Evolutionary conservation across 768 basidiomycete genomes (phyloP), one percentile per base, ranked within the genome.

Genomic region (Trametes maxima): DNA sequence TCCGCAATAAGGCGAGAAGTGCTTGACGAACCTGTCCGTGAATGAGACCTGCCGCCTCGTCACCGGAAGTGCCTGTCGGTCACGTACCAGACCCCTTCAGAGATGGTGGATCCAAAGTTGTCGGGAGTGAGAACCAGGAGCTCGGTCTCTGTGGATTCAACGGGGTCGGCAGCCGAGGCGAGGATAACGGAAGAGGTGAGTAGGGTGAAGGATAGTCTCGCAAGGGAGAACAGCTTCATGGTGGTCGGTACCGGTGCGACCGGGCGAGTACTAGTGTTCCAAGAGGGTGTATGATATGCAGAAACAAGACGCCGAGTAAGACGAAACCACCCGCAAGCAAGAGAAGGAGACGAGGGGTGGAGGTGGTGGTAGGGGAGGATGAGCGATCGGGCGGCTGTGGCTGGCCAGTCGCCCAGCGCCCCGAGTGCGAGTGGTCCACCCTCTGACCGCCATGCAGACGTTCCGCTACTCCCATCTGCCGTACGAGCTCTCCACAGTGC

Each of bases 1-100:
- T 4, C 73, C 70, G 67, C 95, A 97, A 69, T 87, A 88, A 0
- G 95, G 95, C 0, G 92, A 94, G 71, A 85, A 97, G 73, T 91
- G 89, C 67, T 96, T 94, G 50, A 96, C 78, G 60, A 95, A 86
- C 86, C 86, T 81, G 63, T 8, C n/a, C 17, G 5, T 6, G 17
- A 28, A 21, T 58, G 45, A 53, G 62, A 28, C 33, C 19, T 11
- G 13, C 21, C 21, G 10, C 19, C 14, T 24, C 19, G 12, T 17
- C 4, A 13, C 2, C 22, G 22, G 19, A 45, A 25, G 39, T 5
- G 45, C 33, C n/a, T 47, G 21, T 43, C 22, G 13, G 46, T 28
- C n/a, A 67, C 78, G 6, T 47, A 82, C 88, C 88, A 91, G 4
- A 85, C 75, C n/a, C 89, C 90, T 0, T 79, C 67, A 0, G 80